Evolutionary conservation across 768 basidiomycete species (phyloP), one percentile per base, ranked within the genome.

Genomic region (Leccinellum rugosiceps): DNA sequence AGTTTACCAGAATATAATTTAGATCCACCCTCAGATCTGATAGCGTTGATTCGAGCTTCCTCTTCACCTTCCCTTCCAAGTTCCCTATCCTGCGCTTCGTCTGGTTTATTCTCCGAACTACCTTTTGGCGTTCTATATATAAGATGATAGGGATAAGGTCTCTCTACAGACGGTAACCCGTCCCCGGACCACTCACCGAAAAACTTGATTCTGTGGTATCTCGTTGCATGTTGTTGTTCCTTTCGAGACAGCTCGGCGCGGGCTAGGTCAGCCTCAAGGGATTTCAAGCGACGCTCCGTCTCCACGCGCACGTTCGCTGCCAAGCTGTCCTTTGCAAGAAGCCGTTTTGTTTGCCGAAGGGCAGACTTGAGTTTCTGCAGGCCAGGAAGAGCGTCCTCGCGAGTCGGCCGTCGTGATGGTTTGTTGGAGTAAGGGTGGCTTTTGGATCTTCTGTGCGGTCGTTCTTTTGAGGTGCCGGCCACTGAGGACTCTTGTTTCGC

Each of bases 141-240:
- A 25, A 19, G 50, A 41, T 19, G 32, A 30, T 44, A 5, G 10
- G 38, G n/a, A 41, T n/a, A 41, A 41, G 26, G 21, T 38, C n/a
- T 55, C 23, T 35, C 25, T 43, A 19, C 38, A 54, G 9, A 10
- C 38, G 4, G 4, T 19, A 14, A 19, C 4, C 31, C 19, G 26
- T 23, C 1, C 43, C 21, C 31, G 47, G 6, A 30, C 58, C 25
- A 38, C 79, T 62, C 60, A 94, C 94, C 94, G 60, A 98, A 97
- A 75, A 98, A 98, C 71, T 93, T 95, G 65, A 94, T 76, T 76
- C 86, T 92, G 64, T 94, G 94, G 72, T 98, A 98, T 59, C 83
- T 83, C 41, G 81, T 73, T 0, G 91, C 90, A 64, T 91, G 77
- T 44, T 85, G 76, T 47, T 88, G 83, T 71, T 92, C 91, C 68